These are phyloP conservation scores for Begonia peltatifolia DNA, from an alignment of 306 rosid species.

Conservation along the genomic window DNA sequence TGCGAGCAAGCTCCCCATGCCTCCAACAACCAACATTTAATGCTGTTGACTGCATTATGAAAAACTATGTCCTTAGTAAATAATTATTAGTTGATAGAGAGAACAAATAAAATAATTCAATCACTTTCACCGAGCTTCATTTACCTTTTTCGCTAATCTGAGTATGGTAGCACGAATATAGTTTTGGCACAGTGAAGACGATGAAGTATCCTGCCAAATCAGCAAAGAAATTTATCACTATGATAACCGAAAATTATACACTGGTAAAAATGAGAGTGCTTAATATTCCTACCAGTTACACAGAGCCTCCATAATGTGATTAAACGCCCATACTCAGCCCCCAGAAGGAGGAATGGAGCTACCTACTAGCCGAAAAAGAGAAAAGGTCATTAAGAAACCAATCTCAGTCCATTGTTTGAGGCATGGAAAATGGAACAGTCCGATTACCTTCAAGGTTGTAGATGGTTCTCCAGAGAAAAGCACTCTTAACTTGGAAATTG, in stretches of 20 bases:
- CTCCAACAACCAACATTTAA: conserved; percentile 40
- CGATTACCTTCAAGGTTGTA: conserved; percentile 73
- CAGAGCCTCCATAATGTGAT: conserved; percentile 66
- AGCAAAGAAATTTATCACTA: not conserved
- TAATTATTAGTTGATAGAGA: not conserved
- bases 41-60: conserved; percentile 31
- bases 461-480: conserved; percentile 81
- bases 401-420: conserved; percentile 8
- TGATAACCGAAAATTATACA: too few relatives aligned
- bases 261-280: not conserved
- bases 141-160: conserved; percentile 55
- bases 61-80: conserved; percentile 2
- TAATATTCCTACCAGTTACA: conserved; percentile 42
- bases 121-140: not conserved
- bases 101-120: not conserved
- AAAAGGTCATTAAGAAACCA: conserved; percentile 1
- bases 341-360: conserved; percentile 64
- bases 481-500: conserved; percentile 37
- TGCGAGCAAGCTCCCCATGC: conserved; percentile 71
- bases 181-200: conserved; percentile 66
- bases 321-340: conserved; percentile 75
- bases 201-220: conserved; percentile 45
- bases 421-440: conserved; percentile 2
- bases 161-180: conserved; percentile 51
- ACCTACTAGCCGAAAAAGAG: conserved; percentile 30